Evolutionary conservation across 768 basidiomycete species (phyloP).

Genomic region (Hypsizygus marmoreus): DNA sequence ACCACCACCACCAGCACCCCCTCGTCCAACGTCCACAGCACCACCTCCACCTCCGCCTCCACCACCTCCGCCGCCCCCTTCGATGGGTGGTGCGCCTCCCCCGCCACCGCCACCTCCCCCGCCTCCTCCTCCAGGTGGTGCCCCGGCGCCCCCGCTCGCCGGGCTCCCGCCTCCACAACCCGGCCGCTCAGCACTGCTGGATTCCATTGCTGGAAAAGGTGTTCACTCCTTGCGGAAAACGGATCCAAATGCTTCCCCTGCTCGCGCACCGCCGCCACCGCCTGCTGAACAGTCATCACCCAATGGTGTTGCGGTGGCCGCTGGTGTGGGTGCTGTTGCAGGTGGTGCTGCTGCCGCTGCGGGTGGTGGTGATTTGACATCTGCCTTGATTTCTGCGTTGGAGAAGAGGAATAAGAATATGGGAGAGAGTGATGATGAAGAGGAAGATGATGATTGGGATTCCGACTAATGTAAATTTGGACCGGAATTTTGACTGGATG

Average conservation of each 20-base stretch:
- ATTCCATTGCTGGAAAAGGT: slow-evolving; percentile 17
- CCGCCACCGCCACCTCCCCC: slow-evolving; percentile 47
- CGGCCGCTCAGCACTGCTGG: slow-evolving; percentile 8
- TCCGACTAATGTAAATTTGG: slow-evolving; percentile 36
- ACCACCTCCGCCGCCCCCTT: slow-evolving; percentile 41
- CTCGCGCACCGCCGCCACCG: slow-evolving; percentile 11
- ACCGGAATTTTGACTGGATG: neutral
- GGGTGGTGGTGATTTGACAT: slow-evolving; percentile 75
- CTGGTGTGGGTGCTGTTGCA: slow-evolving; percentile 37
- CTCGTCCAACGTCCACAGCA: slow-evolving; percentile 31
- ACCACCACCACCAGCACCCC: slow-evolving; percentile 27
- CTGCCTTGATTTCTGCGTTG: slow-evolving; percentile 82
- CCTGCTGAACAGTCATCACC: slow-evolving; percentile 18
- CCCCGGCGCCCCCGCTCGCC: slow-evolving; percentile 23
- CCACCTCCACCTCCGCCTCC: slow-evolving; percentile 12
- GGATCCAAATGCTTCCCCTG: slow-evolving; percentile 13
- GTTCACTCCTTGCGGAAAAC: slow-evolving; percentile 14
- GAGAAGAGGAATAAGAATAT: slow-evolving; percentile 83
- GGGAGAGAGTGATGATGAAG: slow-evolving; percentile 83
- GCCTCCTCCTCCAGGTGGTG: slow-evolving; percentile 25
- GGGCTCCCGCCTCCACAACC: slow-evolving; percentile 48
- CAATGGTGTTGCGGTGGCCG: slow-evolving; percentile 32
- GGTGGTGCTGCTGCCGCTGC: slow-evolving; percentile 36
- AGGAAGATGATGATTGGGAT: slow-evolving; percentile 74
- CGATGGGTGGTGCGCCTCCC: slow-evolving; percentile 27